Base-by-base conservation (phyloP, 768 basidiomycete species). In the Hirschioporus abietinus region DNA sequence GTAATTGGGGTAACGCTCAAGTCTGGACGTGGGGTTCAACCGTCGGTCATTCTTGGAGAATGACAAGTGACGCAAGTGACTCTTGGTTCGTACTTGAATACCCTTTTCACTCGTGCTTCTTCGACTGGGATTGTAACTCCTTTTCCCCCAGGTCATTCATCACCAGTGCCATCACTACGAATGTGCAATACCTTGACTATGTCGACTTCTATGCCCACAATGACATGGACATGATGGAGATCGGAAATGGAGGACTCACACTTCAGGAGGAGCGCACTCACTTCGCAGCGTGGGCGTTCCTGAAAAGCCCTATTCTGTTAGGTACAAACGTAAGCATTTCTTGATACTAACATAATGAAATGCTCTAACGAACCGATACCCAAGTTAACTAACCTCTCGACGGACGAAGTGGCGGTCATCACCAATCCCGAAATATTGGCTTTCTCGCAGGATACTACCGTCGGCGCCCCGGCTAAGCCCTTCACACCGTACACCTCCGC, bases 211-310 rank as follows among this genome's bases (percentile, higher is more conserved):
- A 73, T 57, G 76, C 79, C 0, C 84, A 86, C 69, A 84, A 85
- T 66, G 85, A 86, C 66, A 85, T 86, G 84, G 84, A 86, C 71
- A 86, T 85, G 84, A 82, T 82, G 80, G 79, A 82, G 68, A 81
- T 82, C 36, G 81, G 84, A 35, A 86, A 86, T 68, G 85, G 85
- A 3, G 76, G 72, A 36, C 73, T 85, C 23, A 83, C 82, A 1
- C 75, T 82, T 26, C 71, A 81, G 66, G 84, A 86, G 68, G 76
- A 85, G 60, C 79, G 84, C 7, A 84, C 84, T 9, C 85, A 86
- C 74, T 86, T 86, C 66, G 83, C 84, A n/a, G 82, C 79, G 27
- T 86, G 85, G 85, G 76, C 75, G n/a, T 83, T 85, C 71, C 73
- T 86, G 68, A 86, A 86, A 71, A 85, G 84, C 66, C 85, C 84